Evolutionary conservation across 1,139 yeast genomes (phyloP), one percentile per base, ranked within the genome.

Genomic region (Pichia sp.): DNA sequence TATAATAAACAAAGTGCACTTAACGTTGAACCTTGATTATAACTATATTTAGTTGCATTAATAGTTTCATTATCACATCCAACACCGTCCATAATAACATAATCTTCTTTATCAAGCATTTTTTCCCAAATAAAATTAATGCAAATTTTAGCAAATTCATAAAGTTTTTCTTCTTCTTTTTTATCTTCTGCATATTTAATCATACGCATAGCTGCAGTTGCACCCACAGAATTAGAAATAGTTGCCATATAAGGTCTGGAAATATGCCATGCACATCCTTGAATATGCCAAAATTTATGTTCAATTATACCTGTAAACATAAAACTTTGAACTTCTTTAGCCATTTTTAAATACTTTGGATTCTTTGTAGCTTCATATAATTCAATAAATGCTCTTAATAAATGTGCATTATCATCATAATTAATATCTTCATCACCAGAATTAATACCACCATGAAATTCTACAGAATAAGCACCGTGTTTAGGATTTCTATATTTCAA

Each of bases 401-500:
- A 79, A 56, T 81, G 89, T 5, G 88, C 89, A 55, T 80, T 83
- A 54, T 81, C 89, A 57, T 81, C 89, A 51, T 78, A 80, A 58
- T 80, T 80, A 37, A 81, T 76, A 56, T 81, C 88, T 73, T 3
- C 96, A 96, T 59, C 81, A 14, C 55, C 55, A 6, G 52, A 47
- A 15, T 47, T 43, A 2, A 34, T 31, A 10, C 49, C 51, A 16
- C 51, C 50, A 31, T 49, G 52, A 27, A 42, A 51, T 81, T 96
- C 96, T 80, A 72, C 53, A 45, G 83, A 78, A 56, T 87, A 89
- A 1, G 89, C 87, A 6, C 96, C 96, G 6, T 65, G 55, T 47
- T 69, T 63, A 13, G 66, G 64, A 48, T 76, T 74, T 59, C 75
- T 74, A 60, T 78, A 80, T 51, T 64, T 67, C 44, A 69, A 71